phyloP scores from a whole-genome alignment of 441 rosid genomes.

The Viola pubescens region DNA sequence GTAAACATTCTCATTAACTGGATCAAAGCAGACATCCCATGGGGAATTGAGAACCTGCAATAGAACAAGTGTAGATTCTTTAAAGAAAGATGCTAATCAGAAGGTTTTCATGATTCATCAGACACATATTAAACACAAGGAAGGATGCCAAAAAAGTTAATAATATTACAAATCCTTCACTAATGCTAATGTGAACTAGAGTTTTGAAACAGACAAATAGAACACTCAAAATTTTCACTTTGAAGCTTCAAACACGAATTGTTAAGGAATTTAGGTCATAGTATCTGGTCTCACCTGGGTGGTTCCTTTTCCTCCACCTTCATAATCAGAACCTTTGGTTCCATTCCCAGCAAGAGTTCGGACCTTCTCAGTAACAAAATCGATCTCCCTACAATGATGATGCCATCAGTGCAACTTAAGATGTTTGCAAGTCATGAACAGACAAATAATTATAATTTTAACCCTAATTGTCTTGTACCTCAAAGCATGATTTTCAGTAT shows the following conservation, averaged over 20 bases:
- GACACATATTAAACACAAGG: not conserved
- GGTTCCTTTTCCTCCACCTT: constrained; percentile 70
- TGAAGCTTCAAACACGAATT: constrained; percentile 12
- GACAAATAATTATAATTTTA: not conserved
- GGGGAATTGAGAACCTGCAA: constrained; percentile 92
- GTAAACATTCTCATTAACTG: constrained; percentile 63
- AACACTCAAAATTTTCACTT: not conserved
- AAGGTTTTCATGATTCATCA: not conserved
- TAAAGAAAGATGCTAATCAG: constrained; percentile 16
- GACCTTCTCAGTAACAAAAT: constrained; percentile 78
- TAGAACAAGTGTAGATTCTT: constrained; percentile 2
- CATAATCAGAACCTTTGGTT: constrained; percentile 86
- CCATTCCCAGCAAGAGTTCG: constrained; percentile 91
- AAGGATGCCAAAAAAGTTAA: not conserved
- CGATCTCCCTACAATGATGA: constrained; percentile 56
- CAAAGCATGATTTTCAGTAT: constrained; percentile 94
- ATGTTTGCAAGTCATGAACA: not conserved
- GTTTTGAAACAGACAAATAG: constrained; percentile 6
- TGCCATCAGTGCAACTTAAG: not conserved
- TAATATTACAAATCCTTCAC: not conserved
- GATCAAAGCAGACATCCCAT: constrained; percentile 88
- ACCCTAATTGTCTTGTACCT: constrained; percentile 34
- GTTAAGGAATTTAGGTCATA: not conserved
- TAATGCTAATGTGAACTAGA: not conserved
- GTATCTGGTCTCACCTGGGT: constrained; percentile 49